A percentile compares a stretch with the other conserved stretches of the same genome.
Conservation (phyloP, 495 filamentous ascomycete species). For the Neurospora intermedia region DNA sequence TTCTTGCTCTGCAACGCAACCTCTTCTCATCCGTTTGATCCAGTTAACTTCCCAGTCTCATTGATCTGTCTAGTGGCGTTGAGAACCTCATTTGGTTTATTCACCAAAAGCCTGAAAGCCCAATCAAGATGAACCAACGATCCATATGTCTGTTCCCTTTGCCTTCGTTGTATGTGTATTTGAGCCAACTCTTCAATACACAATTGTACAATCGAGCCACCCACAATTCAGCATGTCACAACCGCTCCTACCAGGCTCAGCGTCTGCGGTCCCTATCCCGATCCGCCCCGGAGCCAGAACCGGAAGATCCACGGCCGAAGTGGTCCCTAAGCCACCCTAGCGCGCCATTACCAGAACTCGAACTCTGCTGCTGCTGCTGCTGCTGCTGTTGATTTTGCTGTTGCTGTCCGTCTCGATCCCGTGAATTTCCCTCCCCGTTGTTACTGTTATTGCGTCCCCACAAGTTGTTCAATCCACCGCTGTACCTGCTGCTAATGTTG, state of each 20-base stretch:
- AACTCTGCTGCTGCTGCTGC: neutral
- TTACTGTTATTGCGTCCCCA: neutral
- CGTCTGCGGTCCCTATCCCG: slow-evolving; percentile 6
- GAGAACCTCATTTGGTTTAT: neutral
- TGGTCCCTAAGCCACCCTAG: slow-evolving; percentile 17
- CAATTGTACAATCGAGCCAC: neutral
- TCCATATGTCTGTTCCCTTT: neutral
- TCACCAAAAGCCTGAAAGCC: neutral
- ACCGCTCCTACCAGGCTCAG: neutral
- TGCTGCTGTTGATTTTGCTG: neutral
- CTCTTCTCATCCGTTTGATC: neutral
- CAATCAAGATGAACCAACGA: neutral
- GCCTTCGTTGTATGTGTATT: neutral
- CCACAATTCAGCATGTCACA: neutral
- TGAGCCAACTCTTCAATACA: neutral
- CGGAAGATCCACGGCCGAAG: slow-evolving; percentile 8
- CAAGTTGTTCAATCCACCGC: neutral
- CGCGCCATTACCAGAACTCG: slow-evolving; percentile 1
- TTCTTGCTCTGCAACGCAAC: neutral
- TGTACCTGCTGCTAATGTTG: neutral
- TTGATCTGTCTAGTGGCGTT: neutral
- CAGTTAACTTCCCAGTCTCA: neutral
- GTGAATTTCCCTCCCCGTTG: neutral
- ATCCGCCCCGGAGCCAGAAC: neutral
- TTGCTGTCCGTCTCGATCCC: neutral